These are phyloP conservation scores for Hypoxylon sp. DNA, from an alignment of 2,329 filamentous ascomycete genomes.

Conservation along the genomic window DNA sequence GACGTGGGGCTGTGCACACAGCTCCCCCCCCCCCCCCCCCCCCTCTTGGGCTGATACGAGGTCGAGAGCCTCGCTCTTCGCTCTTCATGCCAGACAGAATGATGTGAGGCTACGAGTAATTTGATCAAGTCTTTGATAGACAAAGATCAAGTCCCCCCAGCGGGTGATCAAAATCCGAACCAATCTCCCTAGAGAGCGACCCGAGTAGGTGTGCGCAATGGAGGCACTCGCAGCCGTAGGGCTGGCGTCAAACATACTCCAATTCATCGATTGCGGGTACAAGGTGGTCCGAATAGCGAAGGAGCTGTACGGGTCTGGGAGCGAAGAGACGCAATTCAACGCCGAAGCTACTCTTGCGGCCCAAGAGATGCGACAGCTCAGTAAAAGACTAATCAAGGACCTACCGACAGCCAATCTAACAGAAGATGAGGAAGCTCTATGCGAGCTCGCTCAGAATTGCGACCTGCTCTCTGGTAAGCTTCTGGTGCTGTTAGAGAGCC, in stretches of 20 bases:
- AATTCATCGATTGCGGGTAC: conserved; percentile 26
- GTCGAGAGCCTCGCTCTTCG: too few relatives aligned
- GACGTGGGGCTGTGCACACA: too few relatives aligned
- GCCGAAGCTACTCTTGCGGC: conserved; percentile 7
- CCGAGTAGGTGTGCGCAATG: conserved; percentile 17
- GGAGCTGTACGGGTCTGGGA: conserved; percentile 12
- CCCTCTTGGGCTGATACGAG: too few relatives aligned
- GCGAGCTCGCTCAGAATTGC: conserved; percentile 15
- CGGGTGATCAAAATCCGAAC: too few relatives aligned
- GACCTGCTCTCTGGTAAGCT: conserved; percentile 14
- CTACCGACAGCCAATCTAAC: conserved; percentile 3
- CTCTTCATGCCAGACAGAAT: too few relatives aligned
- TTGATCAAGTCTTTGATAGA: too few relatives aligned
- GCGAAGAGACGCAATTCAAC: conserved; percentile 10
- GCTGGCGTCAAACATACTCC: conserved; percentile 24
- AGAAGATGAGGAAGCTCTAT: conserved; percentile 13
- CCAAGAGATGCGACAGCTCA: conserved; percentile 21
- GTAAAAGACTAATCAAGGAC: conserved; percentile 9
- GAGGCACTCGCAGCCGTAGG: conserved; percentile 23
- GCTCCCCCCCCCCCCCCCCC: too few relatives aligned
- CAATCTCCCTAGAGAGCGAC: too few relatives aligned
- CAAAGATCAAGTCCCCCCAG: too few relatives aligned
- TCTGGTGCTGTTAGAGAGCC: conserved; percentile 11
- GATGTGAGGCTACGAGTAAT: too few relatives aligned
- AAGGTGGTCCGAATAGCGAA: conserved; percentile 11